Evolutionary conservation across 345 rosid species (phyloP).

Genomic region (Eucalyptus camaldulensis): DNA sequence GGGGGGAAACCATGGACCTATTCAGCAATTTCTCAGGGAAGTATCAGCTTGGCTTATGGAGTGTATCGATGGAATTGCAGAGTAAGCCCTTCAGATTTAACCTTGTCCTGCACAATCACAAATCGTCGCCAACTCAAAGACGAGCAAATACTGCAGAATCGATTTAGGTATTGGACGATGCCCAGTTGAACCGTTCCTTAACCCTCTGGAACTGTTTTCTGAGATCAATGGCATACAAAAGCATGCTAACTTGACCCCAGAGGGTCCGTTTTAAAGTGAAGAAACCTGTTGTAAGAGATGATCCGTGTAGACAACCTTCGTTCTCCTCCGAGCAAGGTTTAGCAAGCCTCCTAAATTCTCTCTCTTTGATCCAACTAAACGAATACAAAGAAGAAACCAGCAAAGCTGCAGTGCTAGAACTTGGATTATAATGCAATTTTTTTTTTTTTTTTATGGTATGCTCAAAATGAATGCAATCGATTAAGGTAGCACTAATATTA

Average conservation of each 20-base stretch:
- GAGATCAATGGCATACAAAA: not conserved
- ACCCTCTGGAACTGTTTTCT: not conserved
- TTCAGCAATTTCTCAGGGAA: not conserved
- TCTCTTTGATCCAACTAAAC: not conserved
- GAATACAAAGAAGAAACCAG: not conserved
- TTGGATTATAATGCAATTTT: not conserved
- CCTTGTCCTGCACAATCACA: not conserved
- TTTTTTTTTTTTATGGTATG: not conserved
- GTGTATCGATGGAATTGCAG: not conserved
- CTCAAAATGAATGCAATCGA: not conserved
- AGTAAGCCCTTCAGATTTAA: not conserved
- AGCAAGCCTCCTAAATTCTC: not conserved
- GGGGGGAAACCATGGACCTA: not conserved
- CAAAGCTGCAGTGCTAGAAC: not conserved
- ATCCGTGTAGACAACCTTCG: not conserved
- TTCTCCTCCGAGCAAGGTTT: not conserved
- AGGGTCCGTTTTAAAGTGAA: not conserved
- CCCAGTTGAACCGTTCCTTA: not conserved
- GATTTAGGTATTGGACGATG: not conserved
- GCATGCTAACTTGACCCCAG: not conserved
- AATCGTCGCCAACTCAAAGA: not conserved
- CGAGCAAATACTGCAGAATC: not conserved
- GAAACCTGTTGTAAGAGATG: not conserved
- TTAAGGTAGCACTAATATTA: not conserved
- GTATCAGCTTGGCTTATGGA: not conserved